Conservation (phyloP, 1,284 basidiomycete genomes). For the Trichosporon coremiiforme region DNA sequence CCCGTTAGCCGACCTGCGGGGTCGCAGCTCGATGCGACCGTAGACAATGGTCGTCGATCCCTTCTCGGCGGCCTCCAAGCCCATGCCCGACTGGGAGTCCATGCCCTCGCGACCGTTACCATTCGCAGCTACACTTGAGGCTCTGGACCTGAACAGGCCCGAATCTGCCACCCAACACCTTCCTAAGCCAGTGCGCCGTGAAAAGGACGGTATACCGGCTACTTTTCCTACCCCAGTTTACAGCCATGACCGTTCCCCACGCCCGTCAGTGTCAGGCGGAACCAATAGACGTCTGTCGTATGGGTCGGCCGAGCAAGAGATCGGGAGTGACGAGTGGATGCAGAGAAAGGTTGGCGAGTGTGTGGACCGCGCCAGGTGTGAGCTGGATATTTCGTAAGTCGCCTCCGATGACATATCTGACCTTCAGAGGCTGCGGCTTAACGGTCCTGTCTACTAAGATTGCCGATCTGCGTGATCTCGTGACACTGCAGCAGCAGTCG, state of each 20-base stretch:
- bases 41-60: constrained; percentile 47
- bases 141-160: constrained; percentile 35
- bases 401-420: not conserved
- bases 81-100: constrained; percentile 45
- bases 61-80: constrained; percentile 50
- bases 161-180: constrained; percentile 20
- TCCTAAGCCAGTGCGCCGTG: constrained; percentile 30
- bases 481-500: constrained; percentile 36
- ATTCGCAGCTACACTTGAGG: constrained; percentile 49
- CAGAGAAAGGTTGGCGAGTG: constrained; percentile 41
- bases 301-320: not conserved
- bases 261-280: not conserved
- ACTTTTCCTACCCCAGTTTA: constrained; percentile 37
- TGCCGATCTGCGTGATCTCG: constrained; percentile 48
- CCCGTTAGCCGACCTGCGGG: not conserved
- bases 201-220: constrained; percentile 30
- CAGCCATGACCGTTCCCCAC: constrained; percentile 26
- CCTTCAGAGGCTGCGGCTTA: constrained; percentile 37
- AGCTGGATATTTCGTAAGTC: constrained; percentile 44
- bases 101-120: constrained; percentile 45
- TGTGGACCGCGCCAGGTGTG: constrained; percentile 42
- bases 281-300: not conserved
- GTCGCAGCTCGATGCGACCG: constrained; percentile 8
- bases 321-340: constrained; percentile 53
- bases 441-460: constrained; percentile 46